Base-by-base conservation (phyloP, 148 eudicot species). In the Linanthus parryae region DNA sequence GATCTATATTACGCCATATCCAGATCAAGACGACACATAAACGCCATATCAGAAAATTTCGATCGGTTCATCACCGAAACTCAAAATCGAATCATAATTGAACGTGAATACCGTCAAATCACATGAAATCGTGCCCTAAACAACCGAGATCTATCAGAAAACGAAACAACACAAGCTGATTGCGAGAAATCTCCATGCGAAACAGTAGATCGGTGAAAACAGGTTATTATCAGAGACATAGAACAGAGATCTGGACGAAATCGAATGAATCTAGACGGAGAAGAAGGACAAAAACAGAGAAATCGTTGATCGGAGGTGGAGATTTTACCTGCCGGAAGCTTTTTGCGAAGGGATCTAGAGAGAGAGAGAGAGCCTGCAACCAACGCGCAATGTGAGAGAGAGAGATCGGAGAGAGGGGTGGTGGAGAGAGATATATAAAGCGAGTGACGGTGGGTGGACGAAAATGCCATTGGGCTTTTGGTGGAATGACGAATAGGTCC, bases 321-420 rank as follows among this genome's bases (percentile, higher is more conserved):
- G 54, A 17, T 5, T 36, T 43, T 52, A 62, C 66, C 66, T 34
- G 51, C 36, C 6, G 43, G 18, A 55, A 44, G 34, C 24, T 15
- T 15, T 14, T 59, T 18, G 44, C 36, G 21, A 49, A 51, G 65
- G 48, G 65, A 51, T 59, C 56, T 59, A 51, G 38, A 1, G 47
- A 48, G 52, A 43, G 34, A 41, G 26, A 26, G 34, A 15, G 57
- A 31, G 48, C 56, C 23, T 48, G 34, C 40, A 15, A 31, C 21
- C 28, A 43, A 44, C 37, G 65, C 59, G 5, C n/a, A n/a, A n/a
- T n/a, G n/a, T n/a, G n/a, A n/a, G n/a, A n/a, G n/a, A n/a, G n/a
- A n/a, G n/a, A n/a, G n/a, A n/a, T n/a, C n/a, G n/a, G n/a, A n/a
- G n/a, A n/a, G n/a, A n/a, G n/a, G n/a, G n/a, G n/a, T n/a, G n/a